Percentiles rank a stretch among this genome's conserved stretches.
Conservation (phyloP, 306 rosid genomes). For the Pueraria montana region DNA sequence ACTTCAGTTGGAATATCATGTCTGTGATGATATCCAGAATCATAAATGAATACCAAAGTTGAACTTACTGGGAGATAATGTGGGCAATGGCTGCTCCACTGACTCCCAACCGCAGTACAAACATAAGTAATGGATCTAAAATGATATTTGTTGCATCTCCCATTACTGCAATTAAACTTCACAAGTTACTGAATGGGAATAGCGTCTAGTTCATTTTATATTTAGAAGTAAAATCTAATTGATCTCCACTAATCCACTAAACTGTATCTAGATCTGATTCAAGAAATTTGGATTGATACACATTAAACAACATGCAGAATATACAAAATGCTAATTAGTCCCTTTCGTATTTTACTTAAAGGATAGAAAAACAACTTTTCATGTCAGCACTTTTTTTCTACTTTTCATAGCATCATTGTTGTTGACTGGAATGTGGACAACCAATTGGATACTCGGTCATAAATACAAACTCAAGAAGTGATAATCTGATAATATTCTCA, state of each 20-base stretch:
- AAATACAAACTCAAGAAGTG: not conserved
- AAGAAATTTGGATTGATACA: not conserved
- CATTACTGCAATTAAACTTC: constrained; percentile 43
- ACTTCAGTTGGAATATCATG: constrained; percentile 18
- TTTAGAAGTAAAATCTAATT: not conserved
- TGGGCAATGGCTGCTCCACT: constrained; percentile 93
- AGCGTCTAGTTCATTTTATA: not conserved
- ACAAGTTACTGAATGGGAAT: constrained; percentile 24
- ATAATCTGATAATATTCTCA: not conserved
- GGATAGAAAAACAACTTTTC: not conserved
- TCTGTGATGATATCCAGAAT: not conserved
- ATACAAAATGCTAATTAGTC: not conserved
- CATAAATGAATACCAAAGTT: constrained; percentile 6
- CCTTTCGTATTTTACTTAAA: not conserved
- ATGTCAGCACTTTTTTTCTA: not conserved
- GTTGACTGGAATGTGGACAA: constrained; percentile 1
- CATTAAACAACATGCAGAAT: not conserved
- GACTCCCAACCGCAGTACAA: constrained; percentile 67
- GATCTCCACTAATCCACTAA: not conserved
- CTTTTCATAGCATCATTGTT: not conserved
- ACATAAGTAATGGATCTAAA: constrained; percentile 75
- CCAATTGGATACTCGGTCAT: not conserved
- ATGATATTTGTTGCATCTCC: constrained; percentile 82
- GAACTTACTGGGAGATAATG: constrained; percentile 80
- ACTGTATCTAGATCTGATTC: constrained; percentile 2